A percentile compares a stretch with the other conserved stretches of the same genome.
phyloP scores from a whole-genome alignment of 83 land plant genomes.

The Diphasiastrum complanatum region DNA sequence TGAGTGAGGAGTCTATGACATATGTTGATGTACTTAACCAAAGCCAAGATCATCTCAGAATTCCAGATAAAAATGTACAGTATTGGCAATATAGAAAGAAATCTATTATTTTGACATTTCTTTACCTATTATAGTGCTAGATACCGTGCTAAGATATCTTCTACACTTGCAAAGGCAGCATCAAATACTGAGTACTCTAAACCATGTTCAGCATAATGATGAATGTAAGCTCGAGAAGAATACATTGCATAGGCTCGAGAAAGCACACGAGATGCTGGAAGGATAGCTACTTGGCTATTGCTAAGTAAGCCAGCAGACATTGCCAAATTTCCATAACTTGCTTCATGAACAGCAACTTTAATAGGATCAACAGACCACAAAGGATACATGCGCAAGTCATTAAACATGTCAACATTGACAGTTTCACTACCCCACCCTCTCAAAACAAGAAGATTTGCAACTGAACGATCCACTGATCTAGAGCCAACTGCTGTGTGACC shows the following conservation, averaged over 20 bases:
- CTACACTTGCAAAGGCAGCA: constrained; percentile 30
- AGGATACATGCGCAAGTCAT: constrained; percentile 28
- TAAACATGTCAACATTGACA: constrained; percentile 22
- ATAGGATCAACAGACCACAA: constrained; percentile 28
- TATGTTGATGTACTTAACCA: no score
- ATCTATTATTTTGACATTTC: no score
- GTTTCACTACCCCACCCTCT: constrained; percentile 10
- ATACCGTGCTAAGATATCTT: constrained; percentile 25
- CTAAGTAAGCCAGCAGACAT: constrained; percentile 30
- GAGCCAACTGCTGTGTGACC: neutral
- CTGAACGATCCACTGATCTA: constrained; percentile 7
- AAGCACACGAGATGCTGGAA: constrained; percentile 23
- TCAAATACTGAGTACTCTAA: constrained; percentile 18
- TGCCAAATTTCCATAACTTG: constrained; percentile 16
- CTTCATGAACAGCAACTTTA: constrained; percentile 12
- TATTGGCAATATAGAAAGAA: no score
- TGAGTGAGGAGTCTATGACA: no score
- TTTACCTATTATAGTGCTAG: constrained; percentile 3
- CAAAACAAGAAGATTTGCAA: constrained; percentile 25
- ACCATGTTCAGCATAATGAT: constrained; percentile 32
- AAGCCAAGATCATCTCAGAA: no score
- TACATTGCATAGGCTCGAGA: constrained; percentile 32
- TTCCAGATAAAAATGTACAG: no score
- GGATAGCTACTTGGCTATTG: constrained; percentile 30
- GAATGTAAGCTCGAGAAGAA: constrained; percentile 27